Conservation (phyloP, 2,329 filamentous ascomycete genomes). For the Aspergillus floridensis region DNA sequence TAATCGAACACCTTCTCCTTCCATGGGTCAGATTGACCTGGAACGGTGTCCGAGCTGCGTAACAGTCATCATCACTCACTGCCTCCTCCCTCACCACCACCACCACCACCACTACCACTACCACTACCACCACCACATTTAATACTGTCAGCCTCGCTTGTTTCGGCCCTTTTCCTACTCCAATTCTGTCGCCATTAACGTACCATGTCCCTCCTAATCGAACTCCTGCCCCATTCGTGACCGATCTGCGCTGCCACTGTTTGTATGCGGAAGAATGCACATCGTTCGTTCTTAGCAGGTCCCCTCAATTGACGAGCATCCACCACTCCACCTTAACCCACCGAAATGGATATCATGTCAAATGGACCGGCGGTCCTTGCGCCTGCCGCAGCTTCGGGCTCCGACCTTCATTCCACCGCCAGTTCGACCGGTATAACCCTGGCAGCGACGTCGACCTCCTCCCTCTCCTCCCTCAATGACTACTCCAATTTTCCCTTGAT, state of each 20-base stretch:
- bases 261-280: slow-evolving; percentile 27
- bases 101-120: neutral
- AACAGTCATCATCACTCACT: neutral
- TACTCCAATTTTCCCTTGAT: slow-evolving; percentile 58
- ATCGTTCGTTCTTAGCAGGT: slow-evolving; percentile 10
- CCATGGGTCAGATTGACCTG: slow-evolving; percentile 7
- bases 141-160: neutral
- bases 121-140: neutral
- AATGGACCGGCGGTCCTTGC: slow-evolving; percentile 26
- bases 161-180: slow-evolving; percentile 3
- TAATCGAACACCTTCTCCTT: neutral
- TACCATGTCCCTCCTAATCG: slow-evolving; percentile 15
- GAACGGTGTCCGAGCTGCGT: slow-evolving; percentile 1
- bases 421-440: slow-evolving; percentile 30
- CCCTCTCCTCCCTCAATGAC: slow-evolving; percentile 36
- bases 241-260: neutral
- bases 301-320: slow-evolving; percentile 19
- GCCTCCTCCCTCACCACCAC: neutral
- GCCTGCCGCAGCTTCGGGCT: slow-evolving; percentile 29
- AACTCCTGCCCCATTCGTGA: slow-evolving; percentile 5
- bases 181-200: slow-evolving; percentile 9
- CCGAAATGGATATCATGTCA: slow-evolving; percentile 33
- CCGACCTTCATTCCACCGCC: slow-evolving; percentile 34
- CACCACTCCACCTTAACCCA: slow-evolving; percentile 3
- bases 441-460: slow-evolving; percentile 37